Percentiles rank a stretch among this genome's conserved stretches.
These are phyloP conservation scores for Leishmania mexicana DNA, from an alignment of 208 protist species.

Conservation along the genomic window DNA sequence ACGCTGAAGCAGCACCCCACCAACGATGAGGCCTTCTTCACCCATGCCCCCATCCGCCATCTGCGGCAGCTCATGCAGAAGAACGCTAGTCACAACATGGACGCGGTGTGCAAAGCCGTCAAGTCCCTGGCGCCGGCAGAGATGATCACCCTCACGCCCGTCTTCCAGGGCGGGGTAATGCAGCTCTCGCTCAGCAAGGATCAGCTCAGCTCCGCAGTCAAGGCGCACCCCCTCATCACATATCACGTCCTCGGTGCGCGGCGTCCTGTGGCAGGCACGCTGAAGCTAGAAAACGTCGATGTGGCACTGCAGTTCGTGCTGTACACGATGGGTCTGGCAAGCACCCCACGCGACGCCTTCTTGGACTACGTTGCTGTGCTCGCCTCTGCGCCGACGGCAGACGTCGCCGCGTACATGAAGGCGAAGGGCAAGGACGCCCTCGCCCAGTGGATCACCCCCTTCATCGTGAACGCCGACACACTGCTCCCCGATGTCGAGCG, in stretches of 20 bases:
- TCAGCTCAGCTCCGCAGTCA: conserved; percentile 49
- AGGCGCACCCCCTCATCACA: conserved; percentile 47
- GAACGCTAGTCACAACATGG: conserved; percentile 16
- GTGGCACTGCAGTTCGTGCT: conserved; percentile 55
- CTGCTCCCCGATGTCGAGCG: conserved; percentile 51
- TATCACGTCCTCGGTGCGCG: conserved; percentile 47
- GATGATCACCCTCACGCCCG: conserved; percentile 37
- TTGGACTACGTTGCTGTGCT: conserved; percentile 69
- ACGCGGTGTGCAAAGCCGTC: conserved; percentile 21
- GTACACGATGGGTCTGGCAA: conserved; percentile 82
- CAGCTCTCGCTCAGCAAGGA: conserved; percentile 51
- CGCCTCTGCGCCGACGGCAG: conserved; percentile 38
- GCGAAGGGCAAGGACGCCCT: conserved; percentile 66
- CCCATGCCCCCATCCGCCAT: conserved; percentile 41
- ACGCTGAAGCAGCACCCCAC: conserved; percentile 24
- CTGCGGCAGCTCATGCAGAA: conserved; percentile 43
- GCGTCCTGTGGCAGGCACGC: conserved; percentile 35
- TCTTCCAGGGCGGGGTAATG: conserved; percentile 24
- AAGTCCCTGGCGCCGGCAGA: conserved; percentile 41
- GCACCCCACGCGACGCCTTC: conserved; percentile 35
- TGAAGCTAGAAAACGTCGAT: conserved; percentile 44
- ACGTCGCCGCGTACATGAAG: conserved; percentile 40
- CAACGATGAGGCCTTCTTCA: conserved; percentile 46
- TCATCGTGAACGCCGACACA: conserved; percentile 70
- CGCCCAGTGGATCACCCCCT: conserved; percentile 64